phyloP scores from a whole-genome alignment of 73 alveolate species.

The Tetrahymena elliotti region DNA sequence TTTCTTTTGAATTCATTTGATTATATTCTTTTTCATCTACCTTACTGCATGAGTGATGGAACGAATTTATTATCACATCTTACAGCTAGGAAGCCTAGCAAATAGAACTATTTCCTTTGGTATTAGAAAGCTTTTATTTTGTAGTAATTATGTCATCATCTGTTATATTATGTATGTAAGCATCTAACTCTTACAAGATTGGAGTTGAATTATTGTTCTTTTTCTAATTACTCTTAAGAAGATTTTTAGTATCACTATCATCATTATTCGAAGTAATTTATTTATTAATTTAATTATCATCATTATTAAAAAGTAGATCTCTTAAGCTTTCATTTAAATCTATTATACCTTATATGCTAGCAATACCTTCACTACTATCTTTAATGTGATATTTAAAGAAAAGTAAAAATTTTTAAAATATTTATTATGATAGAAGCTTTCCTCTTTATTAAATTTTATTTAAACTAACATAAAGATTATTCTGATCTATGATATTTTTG shows the following conservation, averaged over 20 bases:
- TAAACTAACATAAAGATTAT: not conserved
- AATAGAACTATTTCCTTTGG: not conserved
- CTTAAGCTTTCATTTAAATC: not conserved
- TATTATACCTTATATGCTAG: not conserved
- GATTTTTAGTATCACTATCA: not conserved
- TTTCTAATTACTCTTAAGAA: not conserved
- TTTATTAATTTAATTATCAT: not conserved
- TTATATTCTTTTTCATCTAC: not conserved
- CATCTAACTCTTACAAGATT: not conserved
- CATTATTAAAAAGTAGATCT: not conserved
- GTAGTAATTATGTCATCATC: not conserved
- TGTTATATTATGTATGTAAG: not conserved
- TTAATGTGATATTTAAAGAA: not conserved
- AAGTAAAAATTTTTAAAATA: not conserved
- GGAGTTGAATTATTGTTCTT: not conserved
- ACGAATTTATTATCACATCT: not conserved
- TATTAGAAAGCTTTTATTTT: not conserved
- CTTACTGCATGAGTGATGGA: not conserved
- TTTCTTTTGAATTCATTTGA: not conserved
- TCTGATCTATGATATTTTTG: not conserved
- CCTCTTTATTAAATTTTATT: not conserved
- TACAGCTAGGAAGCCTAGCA: not conserved
- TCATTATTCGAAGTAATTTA: not conserved
- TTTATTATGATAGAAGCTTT: not conserved
- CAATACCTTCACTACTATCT: not conserved